Conservation (phyloP, 148 eudicot genomes). For the Hydrangea macrophylla region DNA sequence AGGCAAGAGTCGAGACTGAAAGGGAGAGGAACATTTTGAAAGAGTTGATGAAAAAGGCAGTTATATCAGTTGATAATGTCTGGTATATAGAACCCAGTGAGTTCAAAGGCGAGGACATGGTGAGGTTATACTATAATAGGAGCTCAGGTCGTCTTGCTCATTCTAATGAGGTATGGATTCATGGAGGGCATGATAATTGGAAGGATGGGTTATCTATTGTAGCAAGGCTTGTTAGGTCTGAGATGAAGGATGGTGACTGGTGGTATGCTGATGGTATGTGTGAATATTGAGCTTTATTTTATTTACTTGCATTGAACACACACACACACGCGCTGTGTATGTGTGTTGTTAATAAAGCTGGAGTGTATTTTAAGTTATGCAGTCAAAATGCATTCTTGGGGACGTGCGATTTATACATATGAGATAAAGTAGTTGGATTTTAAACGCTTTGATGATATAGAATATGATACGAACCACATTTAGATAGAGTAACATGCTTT, state of each 20-base stretch:
- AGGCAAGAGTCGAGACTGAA: slow-evolving; percentile 65
- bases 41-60: slow-evolving; percentile 45
- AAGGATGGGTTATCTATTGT: slow-evolving; percentile 68
- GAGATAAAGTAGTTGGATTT: too few species aligned
- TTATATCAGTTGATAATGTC: slow-evolving; percentile 41
- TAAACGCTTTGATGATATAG: too few species aligned
- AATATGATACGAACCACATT: too few species aligned
- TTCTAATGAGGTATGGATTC: slow-evolving; percentile 82
- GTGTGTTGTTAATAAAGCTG: neutral
- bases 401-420: too few species aligned
- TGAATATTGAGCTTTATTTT: slow-evolving; percentile 3
- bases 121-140: slow-evolving; percentile 71
- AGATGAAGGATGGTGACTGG: slow-evolving; percentile 63
- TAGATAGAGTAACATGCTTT: too few species aligned
- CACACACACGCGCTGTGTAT: too few species aligned
- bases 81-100: slow-evolving; percentile 73
- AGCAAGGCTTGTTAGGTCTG: slow-evolving; percentile 59
- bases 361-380: neutral
- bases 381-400: too few species aligned
- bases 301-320: neutral
- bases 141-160: slow-evolving; percentile 79
- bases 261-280: slow-evolving; percentile 83
- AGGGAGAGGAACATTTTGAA: slow-evolving; percentile 44
- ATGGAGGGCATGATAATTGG: slow-evolving; percentile 91
- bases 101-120: slow-evolving; percentile 56